Base-by-base conservation (phyloP, 2,329 filamentous ascomycete species). In the Epichloe glyceriae region DNA sequence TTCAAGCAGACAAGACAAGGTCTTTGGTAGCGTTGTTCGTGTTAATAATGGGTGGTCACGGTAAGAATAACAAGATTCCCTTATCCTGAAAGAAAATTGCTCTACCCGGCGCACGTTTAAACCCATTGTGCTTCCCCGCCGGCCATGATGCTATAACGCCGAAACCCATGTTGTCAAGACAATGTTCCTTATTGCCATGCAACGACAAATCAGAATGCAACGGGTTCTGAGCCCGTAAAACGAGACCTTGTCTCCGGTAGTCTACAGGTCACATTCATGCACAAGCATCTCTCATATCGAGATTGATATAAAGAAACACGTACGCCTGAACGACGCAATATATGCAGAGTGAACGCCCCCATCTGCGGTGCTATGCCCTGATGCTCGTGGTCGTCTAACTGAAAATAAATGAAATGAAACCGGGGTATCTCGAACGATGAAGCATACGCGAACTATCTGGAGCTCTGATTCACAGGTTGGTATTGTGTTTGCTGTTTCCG, bases 381-480 rank as follows among this genome's bases (percentile, higher is more conserved):
- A 20, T 12, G 19, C 10, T 34, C 17, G 30, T 50, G 47, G 45
- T 53, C 35, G 30, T 50, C 33, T 46, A 33, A 19, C 17, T 14
- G 4, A 38, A 50, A 44, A 37, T 14, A 43, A 44, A 41, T 22
- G 39, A 48, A 39, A 54, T 52, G 49, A 51, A 50, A 43, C 15
- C 37, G 35, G 53, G 52, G 55, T 56, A 52, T 55, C 53, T 48
- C 41, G 14, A 49, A 47, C 30, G 19, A 53, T 54, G 20, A 38
- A 41, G 11, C 39, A 19, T 11, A 10, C 34, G n/a, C 22, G 26
- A 46, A 42, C 54, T 59, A 62, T 45, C 58, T 56, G 40, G 57
- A 46, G 50, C 61, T 63, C 50, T 69, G 67, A n/a, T 62, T 58
- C 15, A 69, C 59, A 19, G 66, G 60, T 56, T 67, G 66, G 57